Evolutionary conservation across 768 basidiomycete genomes (phyloP), one percentile per base, ranked within the genome.

Genomic region (Suillus placidus): DNA sequence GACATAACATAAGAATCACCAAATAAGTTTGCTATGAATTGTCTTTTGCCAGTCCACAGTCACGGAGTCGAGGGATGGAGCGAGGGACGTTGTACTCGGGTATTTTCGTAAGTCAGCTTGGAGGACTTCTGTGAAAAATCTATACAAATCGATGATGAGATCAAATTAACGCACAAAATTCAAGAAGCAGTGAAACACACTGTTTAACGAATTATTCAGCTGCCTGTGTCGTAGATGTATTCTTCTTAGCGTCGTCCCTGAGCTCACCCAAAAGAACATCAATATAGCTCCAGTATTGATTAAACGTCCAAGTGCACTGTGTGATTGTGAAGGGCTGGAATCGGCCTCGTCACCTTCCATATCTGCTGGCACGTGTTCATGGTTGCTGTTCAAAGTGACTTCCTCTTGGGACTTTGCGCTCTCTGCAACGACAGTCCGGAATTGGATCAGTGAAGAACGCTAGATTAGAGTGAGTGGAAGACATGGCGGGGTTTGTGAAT

Each of bases 31-130:
- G 20, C 35, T 49, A 52, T 61, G 60, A 20, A 65, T 60, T 26
- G 40, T 47, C 42, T 55, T 61, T 20, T 61, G 64, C 60, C 64
- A 65, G 49, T 37, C 30, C n/a, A 65, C 52, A 42, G 49, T 65
- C 13, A 65, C 51, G 30, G 37, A 51, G 37, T 65, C 35, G 20
- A 54, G 51, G 23, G 64, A 35, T 23, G 64, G 64, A 26, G 52
- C 20, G 20, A 38, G 23, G 8, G 60, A 52, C 23, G 9, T 49
- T 8, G 61, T 62, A 30, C 61, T 38, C 8, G 54, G 54, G n/a
- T 66, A 62, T 16, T 37, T 54, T 55, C 37, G 35, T 30, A 66
- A 54, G 38, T 66, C 65, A 10, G 34, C n/a, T 38, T 62, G 65
- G 26, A 66, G 49, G 38, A 35, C 26, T 9, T 20, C 13, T 2